Evolutionary conservation across 1,139 yeast genomes (phyloP), one percentile per base, ranked within the genome.

Genomic region (Suhomyces kunorum): DNA sequence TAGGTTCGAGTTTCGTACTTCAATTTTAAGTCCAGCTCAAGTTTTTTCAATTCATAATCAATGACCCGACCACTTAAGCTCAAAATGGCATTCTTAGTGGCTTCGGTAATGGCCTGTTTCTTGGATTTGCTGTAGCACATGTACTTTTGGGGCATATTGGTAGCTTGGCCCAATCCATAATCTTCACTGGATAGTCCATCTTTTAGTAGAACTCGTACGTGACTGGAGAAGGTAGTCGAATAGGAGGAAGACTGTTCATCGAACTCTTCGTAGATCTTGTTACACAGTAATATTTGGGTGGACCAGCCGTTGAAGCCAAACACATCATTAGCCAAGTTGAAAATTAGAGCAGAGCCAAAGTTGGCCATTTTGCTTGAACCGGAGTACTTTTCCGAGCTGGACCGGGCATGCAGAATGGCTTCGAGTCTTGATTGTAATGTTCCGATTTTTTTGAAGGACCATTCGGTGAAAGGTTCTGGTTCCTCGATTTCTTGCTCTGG

Each of bases 221-320:
- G 45, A 6, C 65, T 68, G 15, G 40, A 28, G 27, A 56, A 61
- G 15, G 40, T 45, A 6, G 60, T 63, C 1, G 66, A 54, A 45
- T 46, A 64, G 6, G 39, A 33, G 5, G 33, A n/a, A 1, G 44
- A 43, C 6, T 45, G 53, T 8, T 50, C 56, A 23, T 55, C 51
- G 24, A 49, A 45, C 11, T 44, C 44, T 27, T 48, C 54, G 11
- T 37, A 54, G 30, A 67, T 64, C 13, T 63, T 49, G 2, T 59
- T 53, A 34, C 64, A 54, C 9, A 60, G 61, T 19, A 66, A 47
- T 8, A 84, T 61, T 43, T 69, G 71, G 1, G 80, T 70, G 17
- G 75, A 68, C 94, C 94, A 85, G 20, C 88, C 89, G 39, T 72
- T 61, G 49, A 63, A 72, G 2, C 90, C 92, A 64, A 83, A 84